Conservation (phyloP, 75 land plant genomes). For the Selaginella moellendorffii region DNA sequence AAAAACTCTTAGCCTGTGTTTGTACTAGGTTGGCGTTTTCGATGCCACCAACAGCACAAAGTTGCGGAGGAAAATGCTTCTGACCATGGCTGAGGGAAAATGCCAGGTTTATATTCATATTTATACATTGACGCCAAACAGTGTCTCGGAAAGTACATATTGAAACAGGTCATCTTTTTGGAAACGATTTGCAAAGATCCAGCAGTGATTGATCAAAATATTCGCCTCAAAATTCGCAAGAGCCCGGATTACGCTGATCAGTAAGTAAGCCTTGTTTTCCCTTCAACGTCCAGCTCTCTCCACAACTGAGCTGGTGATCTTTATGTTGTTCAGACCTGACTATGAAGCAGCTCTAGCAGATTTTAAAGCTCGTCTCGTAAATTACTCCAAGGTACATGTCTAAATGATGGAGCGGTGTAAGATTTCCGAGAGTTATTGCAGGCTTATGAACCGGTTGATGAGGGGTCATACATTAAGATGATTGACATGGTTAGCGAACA, state of each 20-base stretch:
- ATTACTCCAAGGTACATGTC: background rate
- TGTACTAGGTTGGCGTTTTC: slow-evolving; percentile 83
- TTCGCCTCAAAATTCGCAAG: slow-evolving; percentile 29
- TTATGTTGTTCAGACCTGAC: background rate
- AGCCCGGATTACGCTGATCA: slow-evolving; percentile 7
- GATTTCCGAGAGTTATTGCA: background rate
- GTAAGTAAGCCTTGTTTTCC: background rate
- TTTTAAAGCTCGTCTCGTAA: slow-evolving; percentile 2
- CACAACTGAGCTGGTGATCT: no score
- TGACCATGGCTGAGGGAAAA: slow-evolving; percentile 98
- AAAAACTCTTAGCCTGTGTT: background rate
- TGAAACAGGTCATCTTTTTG: slow-evolving; percentile 88
- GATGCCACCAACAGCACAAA: slow-evolving; percentile 97
- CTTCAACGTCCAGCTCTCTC: no score
- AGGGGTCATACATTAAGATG: slow-evolving; percentile 7
- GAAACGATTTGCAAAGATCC: slow-evolving; percentile 93
- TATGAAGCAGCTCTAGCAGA: slow-evolving; percentile 3
- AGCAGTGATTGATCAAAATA: slow-evolving; percentile 66
- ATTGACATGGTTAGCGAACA: slow-evolving; percentile 10
- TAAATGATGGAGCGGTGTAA: background rate
- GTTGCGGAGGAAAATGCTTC: slow-evolving; percentile 74
- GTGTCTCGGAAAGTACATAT: no score
- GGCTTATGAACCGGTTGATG: slow-evolving; percentile 9
- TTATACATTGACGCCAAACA: background rate
- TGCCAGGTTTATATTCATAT: slow-evolving; percentile 99